These are phyloP conservation scores for Linum usitatissimum DNA, from an alignment of 345 rosid genomes.

Conservation along the genomic window DNA sequence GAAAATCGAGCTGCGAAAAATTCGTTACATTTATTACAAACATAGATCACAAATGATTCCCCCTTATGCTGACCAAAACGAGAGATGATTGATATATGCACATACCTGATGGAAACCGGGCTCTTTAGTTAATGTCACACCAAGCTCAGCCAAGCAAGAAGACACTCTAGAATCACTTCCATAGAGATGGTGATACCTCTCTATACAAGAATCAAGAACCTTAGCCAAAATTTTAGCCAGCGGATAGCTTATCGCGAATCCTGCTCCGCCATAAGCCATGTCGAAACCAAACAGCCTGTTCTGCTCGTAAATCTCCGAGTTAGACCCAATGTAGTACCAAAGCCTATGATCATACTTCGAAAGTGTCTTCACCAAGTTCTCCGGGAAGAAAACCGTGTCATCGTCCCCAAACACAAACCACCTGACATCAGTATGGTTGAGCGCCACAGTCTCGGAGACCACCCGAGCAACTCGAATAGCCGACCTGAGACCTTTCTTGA, in stretches of 20 bases:
- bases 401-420: constrained; percentile 91
- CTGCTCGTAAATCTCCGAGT: constrained; percentile 56
- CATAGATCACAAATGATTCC: no score
- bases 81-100: background rate
- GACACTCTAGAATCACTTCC: constrained; percentile 69
- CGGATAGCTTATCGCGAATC: constrained; percentile 66
- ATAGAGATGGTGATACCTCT: constrained; percentile 70
- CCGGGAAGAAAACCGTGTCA: constrained; percentile 57
- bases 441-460: constrained; percentile 50
- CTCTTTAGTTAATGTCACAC: constrained; percentile 55
- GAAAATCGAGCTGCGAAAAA: constrained; percentile 48
- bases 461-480: constrained; percentile 69
- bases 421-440: constrained; percentile 41
- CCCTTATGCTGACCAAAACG: no score
- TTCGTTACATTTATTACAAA: no score
- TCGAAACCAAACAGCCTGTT: constrained; percentile 43
- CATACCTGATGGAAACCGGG: constrained; percentile 95
- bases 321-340: constrained; percentile 72
- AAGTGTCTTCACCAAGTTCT: constrained; percentile 59
- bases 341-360: constrained; percentile 64
- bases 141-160: constrained; percentile 75
- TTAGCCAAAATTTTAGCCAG: constrained; percentile 60
- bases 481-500: constrained; percentile 41
- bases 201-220: constrained; percentile 65
- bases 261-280: constrained; percentile 82